Evolutionary conservation across 2,329 filamentous ascomycete genomes (phyloP), one percentile per base, ranked within the genome.

Genomic region (Westerdykella sp.): DNA sequence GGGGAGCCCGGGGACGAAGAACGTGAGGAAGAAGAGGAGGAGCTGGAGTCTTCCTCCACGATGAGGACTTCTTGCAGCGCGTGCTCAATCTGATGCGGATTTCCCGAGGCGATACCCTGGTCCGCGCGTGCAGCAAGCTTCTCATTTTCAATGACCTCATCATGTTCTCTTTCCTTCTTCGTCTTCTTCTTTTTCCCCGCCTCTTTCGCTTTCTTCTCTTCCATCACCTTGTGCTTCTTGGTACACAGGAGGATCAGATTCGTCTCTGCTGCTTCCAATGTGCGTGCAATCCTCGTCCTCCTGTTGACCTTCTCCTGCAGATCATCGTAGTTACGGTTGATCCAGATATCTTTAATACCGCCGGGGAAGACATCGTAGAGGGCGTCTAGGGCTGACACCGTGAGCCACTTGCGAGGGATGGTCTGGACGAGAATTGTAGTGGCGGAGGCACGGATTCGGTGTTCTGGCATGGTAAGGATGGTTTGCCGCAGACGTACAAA

Each of bases 281-380:
- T 72, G 34, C 75, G 65, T 37, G 91, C 88, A 12, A 95, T 71
- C 7, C 77, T 70, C 47, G 89, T 80, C 36, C 93, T 79, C 50
- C 80, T 72, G 39, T 86, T 78, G 37, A 97, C 85, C 63, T 97
- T 97, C 48, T 90, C 84, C 37, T 87, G 77, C 10, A 98, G 76
- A 7, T 83, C 77, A 35, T 90, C 87, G 53, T 88, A 84, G 60
- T 98, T 87, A 48, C 91, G 80, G 46, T 96, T 98, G 56, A 98
- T 83, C 90, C 91, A 98, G 37, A 98, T 86, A 54, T 97, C 97
- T 46, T 87, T 81, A 59, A 98, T 84, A 23, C 93, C 93, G 15
- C 93, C 93, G 0, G 93, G 93, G 55, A 96, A 97, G 1, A 97
- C 90, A 63, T 98, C 93, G 58, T 94, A 98, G 0, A 98, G 74